Evolutionary conservation across 495 filamentous ascomycete species (phyloP).

Genomic region (Xylaria curta): DNA sequence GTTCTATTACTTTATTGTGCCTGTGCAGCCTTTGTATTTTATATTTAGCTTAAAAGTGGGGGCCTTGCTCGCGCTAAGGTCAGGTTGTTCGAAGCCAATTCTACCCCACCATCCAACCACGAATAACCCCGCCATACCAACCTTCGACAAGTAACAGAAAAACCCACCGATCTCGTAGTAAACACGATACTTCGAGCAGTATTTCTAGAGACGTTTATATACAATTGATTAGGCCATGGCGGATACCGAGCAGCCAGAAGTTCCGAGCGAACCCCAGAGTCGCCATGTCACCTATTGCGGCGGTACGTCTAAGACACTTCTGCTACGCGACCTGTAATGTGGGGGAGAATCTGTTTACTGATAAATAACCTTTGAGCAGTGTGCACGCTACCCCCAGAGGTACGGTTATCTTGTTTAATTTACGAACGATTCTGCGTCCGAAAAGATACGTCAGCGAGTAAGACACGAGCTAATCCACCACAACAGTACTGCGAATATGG

Average conservation of each 20-base stretch:
- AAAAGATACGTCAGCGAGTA: constrained; percentile 3
- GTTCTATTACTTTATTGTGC: too few species aligned
- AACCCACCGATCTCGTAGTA: constrained; percentile 3
- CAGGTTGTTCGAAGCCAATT: constrained; percentile 12
- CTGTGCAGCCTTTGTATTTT: too few species aligned
- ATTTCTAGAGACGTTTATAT: not conserved
- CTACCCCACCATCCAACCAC: constrained; percentile 25
- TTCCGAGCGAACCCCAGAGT: constrained; percentile 62
- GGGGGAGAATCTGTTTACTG: constrained; percentile 2
- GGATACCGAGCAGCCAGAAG: constrained; percentile 46
- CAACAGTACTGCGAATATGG: constrained; percentile 97
- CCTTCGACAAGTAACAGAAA: constrained; percentile 22
- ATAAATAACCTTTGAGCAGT: constrained; percentile 59
- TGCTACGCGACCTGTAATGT: not conserved
- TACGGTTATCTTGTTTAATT: constrained; percentile 47
- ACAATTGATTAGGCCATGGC: constrained; percentile 42
- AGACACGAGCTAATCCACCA: constrained; percentile 29
- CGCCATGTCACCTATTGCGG: constrained; percentile 80
- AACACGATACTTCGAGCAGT: not conserved
- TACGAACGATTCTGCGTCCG: not conserved
- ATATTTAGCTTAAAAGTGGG: too few species aligned
- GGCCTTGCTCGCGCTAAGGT: too few species aligned
- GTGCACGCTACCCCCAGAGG: constrained; percentile 92
- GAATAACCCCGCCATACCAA: constrained; percentile 27
- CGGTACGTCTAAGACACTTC: constrained; percentile 59